phyloP scores from a whole-genome alignment of 768 basidiomycete species.

The Leccinum truebloodii region DNA sequence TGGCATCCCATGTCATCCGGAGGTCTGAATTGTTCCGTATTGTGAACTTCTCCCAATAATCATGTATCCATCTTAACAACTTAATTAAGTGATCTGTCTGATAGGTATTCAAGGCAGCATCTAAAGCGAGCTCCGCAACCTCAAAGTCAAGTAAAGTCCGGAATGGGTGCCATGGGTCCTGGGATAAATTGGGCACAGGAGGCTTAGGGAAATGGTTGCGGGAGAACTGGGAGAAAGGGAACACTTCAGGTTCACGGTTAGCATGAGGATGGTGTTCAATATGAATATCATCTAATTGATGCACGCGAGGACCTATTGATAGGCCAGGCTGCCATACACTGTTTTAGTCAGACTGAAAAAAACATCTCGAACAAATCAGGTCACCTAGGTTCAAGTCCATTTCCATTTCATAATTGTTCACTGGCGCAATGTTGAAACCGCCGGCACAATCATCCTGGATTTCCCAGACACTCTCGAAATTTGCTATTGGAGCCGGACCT shows the following conservation, averaged over 20 bases:
- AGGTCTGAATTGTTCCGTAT: neutral
- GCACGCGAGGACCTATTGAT: neutral
- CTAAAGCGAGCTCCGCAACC: neutral
- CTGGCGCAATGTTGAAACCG: too few species aligned
- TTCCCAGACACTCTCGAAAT: neutral
- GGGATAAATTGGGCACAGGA: neutral
- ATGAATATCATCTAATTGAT: neutral
- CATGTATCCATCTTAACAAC: neutral
- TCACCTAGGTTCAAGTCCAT: too few species aligned
- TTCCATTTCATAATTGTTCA: too few species aligned
- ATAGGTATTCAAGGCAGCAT: neutral
- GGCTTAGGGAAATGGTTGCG: neutral
- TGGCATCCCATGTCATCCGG: neutral
- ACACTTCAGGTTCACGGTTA: neutral
- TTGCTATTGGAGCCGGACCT: neutral
- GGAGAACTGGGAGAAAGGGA: neutral
- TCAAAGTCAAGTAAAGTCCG: neutral
- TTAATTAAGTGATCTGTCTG: neutral
- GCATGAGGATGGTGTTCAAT: neutral
- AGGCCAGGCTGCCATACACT: neutral
- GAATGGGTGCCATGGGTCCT: neutral
- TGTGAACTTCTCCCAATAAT: neutral
- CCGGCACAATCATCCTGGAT: too few species aligned
- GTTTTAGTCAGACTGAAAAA: neutral
- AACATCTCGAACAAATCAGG: neutral